Evolutionary conservation across 805 yeast species (phyloP).

Genomic region (Kluyveromyces dobzhanskii): DNA sequence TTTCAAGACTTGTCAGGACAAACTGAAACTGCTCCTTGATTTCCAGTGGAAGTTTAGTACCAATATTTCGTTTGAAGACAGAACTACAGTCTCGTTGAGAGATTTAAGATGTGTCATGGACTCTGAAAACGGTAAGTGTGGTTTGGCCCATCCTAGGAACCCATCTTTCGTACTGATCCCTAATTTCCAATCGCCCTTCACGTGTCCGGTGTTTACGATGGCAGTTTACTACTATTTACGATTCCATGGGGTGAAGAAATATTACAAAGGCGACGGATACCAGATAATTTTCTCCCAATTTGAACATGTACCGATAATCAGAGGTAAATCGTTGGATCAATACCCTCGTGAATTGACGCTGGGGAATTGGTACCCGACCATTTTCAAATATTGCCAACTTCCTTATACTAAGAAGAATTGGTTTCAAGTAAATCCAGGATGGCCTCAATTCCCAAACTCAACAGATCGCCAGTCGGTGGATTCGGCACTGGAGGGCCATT

Average conservation of each 20-base stretch:
- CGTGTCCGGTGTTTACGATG: conserved; percentile 24
- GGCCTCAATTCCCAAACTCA: conserved; percentile 1
- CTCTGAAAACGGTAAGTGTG: conserved; percentile 6
- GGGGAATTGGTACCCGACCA: conserved; percentile 20
- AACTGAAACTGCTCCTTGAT: conserved; percentile 23
- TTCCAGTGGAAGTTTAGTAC: conserved; percentile 22
- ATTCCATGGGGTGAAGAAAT: conserved; percentile 23
- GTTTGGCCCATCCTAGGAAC: conserved; percentile 4
- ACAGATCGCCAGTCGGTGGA: background rate
- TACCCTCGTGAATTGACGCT: conserved; percentile 26
- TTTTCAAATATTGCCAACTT: conserved; percentile 25
- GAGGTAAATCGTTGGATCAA: conserved; percentile 21
- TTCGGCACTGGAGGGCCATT: background rate
- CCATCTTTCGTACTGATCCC: conserved; percentile 1
- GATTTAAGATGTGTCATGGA: conserved; percentile 9
- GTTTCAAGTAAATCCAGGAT: conserved; percentile 11
- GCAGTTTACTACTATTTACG: conserved; percentile 24
- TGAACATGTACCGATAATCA: conserved; percentile 18
- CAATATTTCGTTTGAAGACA: conserved; percentile 17
- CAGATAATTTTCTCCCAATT: background rate
- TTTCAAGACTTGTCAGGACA: conserved; percentile 24
- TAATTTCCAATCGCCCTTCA: conserved; percentile 15
- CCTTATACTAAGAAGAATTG: conserved; percentile 24
- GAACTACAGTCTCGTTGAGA: conserved; percentile 18
- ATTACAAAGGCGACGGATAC: conserved; percentile 23